Base-by-base conservation (phyloP, 805 yeast species). In the Yarrowia sp. region DNA sequence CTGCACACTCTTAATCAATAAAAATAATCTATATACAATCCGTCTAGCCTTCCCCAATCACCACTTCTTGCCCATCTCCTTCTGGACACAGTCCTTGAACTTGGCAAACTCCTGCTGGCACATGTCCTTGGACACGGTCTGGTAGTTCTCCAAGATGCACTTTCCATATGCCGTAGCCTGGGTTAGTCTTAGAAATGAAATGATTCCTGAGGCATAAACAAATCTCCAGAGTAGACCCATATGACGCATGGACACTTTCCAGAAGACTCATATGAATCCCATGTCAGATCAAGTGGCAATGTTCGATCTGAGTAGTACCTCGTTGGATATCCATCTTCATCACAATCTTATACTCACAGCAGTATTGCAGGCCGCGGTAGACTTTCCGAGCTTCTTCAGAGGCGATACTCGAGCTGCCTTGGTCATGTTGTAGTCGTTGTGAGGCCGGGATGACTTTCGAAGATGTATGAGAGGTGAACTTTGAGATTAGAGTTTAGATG, bases 81-180 rank as follows among this genome's bases (percentile, higher is more conserved):
- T 52, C 58, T 69, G 71, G 15, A 69, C 70, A 46, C 71, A 69
- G 40, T 68, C 67, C 50, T 69, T 69, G 55, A 69, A 68, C 64
- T 69, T 50, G 22, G 45, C 38, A 50, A 69, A 69, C 68, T 69
- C 70, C 40, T 49, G 63, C 43, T 68, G 63, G 46, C 71, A 69
- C 70, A 68, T 69, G 26, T 68, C 67, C 35, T 56, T 58, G 22
- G 68, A 41, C 16, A 69, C 63, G 8, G 68, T 41, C 63, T 67
- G 69, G 50, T 69, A 69, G 68, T 43, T 58, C 4, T 50, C 69
- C 40, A 69, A 38, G 14, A 69, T 55, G 53, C 71, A 69, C 8
- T 59, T 45, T 11, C 71, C 71, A 45, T 69, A 69, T 7, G 68
- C 63, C 22, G 61, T n/a, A 1, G 69, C 70, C 70, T 68, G 56